A percentile compares a stretch with the other conserved stretches of the same genome.
These are phyloP conservation scores for Trypanosoma cruzi DNA, from an alignment of 208 protist genomes.

Conservation along the genomic window DNA sequence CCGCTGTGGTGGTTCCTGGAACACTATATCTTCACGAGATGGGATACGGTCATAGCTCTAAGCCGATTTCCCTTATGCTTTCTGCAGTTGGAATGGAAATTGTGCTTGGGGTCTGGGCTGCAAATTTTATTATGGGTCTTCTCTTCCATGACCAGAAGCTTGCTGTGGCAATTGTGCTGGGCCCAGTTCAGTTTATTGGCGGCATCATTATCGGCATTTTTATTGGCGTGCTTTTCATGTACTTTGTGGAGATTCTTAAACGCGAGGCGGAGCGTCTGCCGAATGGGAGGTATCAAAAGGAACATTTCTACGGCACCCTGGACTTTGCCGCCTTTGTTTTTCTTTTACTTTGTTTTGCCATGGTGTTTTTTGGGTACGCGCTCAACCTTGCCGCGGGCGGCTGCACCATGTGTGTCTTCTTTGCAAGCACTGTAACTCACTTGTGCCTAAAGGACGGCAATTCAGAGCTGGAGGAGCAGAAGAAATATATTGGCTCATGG, in stretches of 20 bases:
- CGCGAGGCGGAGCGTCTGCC: conserved; percentile 66
- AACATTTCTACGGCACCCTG: conserved; percentile 60
- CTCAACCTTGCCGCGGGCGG: conserved; percentile 67
- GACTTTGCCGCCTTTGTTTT: conserved; percentile 65
- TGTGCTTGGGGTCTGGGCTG: conserved; percentile 73
- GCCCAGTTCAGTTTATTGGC: conserved; percentile 74
- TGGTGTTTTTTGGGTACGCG: conserved; percentile 75
- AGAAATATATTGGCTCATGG: conserved; percentile 63
- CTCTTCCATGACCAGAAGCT: conserved; percentile 68
- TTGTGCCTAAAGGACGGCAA: conserved; percentile 54
- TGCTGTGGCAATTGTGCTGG: conserved; percentile 53
- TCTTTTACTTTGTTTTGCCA: conserved; percentile 41
- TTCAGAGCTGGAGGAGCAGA: conserved; percentile 60
- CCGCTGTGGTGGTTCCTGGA: conserved; percentile 75
- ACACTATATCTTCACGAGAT: conserved; percentile 72
- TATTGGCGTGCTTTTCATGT: conserved; percentile 67
- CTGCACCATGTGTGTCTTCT: conserved; percentile 74
- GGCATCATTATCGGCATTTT: conserved; percentile 54
- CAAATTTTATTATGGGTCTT: conserved; percentile 80
- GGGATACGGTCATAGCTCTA: conserved; percentile 62
- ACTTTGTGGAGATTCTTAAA: conserved; percentile 77
- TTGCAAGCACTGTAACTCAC: conserved; percentile 74
- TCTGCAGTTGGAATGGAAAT: conserved; percentile 76
- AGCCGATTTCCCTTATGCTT: conserved; percentile 70
- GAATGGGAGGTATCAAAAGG: conserved; percentile 56